These are phyloP conservation scores for Opeltia flavorubescens DNA, from an alignment of 495 filamentous ascomycete genomes.

Conservation along the genomic window DNA sequence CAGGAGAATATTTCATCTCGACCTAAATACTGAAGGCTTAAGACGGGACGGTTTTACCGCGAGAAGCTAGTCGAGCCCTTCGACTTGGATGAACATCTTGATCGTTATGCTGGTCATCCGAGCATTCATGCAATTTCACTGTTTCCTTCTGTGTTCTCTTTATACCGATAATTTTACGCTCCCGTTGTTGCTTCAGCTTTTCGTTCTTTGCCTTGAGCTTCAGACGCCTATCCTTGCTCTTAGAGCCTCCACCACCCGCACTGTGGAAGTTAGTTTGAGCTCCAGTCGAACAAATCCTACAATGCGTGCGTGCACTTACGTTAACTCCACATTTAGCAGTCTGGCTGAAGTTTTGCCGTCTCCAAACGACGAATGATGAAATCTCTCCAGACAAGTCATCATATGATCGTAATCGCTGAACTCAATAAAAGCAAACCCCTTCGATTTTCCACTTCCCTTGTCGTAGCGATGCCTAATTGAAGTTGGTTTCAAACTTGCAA, in stretches of 20 bases:
- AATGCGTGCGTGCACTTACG: slow-evolving; percentile 33
- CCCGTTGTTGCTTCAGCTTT: slow-evolving; percentile 72
- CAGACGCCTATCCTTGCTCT: slow-evolving; percentile 49
- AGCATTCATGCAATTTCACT: slow-evolving; percentile 13
- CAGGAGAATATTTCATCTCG: no score
- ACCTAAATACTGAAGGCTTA: no score
- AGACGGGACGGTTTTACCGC: no score
- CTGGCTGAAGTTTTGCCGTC: slow-evolving; percentile 40
- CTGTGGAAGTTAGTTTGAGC: slow-evolving; percentile 22
- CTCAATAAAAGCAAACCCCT: slow-evolving; percentile 87
- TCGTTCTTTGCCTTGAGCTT: slow-evolving; percentile 80
- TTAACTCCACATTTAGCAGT: slow-evolving; percentile 88
- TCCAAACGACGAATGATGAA: slow-evolving; percentile 76
- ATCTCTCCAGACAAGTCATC: slow-evolving; percentile 80
- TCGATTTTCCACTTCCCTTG: slow-evolving; percentile 53
- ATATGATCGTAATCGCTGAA: slow-evolving; percentile 81
- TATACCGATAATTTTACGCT: slow-evolving; percentile 24
- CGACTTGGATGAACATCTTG: slow-evolving; percentile 47
- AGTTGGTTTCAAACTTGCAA: slow-evolving; percentile 56
- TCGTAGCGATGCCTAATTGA: slow-evolving; percentile 64
- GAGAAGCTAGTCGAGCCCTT: slow-evolving; percentile 29
- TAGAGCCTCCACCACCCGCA: slow-evolving; percentile 71
- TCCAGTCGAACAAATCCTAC: background rate
- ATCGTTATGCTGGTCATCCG: slow-evolving; percentile 17
- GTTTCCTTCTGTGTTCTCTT: slow-evolving; percentile 32